Evolutionary conservation across 805 yeast genomes (phyloP), one percentile per base, ranked within the genome.

Genomic region (Kluyveromyces dobzhanskii): DNA sequence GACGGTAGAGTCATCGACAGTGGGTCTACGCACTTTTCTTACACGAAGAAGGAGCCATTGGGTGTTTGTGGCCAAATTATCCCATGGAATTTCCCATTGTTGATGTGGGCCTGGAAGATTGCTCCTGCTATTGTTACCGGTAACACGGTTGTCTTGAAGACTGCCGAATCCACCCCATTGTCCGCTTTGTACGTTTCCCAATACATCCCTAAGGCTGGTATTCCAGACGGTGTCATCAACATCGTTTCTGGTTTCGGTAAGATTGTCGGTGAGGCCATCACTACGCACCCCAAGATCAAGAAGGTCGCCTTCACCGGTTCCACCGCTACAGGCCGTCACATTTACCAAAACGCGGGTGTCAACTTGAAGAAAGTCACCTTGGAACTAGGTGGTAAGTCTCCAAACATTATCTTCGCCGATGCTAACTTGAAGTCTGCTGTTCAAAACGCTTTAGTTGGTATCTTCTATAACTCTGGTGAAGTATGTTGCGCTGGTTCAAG

Each of bases 331-430:
- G 97, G 97, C 58, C 82, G 84, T 62, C 66, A 65, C 53, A 84
- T 88, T 58, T 80, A 85, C 81, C 75, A 74, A 64, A 71, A 73
- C 44, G 88, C 95, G 45, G 85, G 94, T 47, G 78, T 76, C 45
- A 74, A 85, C 35, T 72, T 88, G 64, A 88, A 88, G 74, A 86
- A 84, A 64, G 85, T 87, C 47, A 88, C 97, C 32, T 73, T 88
- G 59, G 97, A 88, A 70, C 78, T 87, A 54, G 97, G 97, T 59
- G 97, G 97, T 60, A 88, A 88, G 70, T 87, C 96, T 25, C 95
- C 97, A 55, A 79, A 83, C 64, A 78, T 88, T 51, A 80, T 88
- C 36, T 86, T 83, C 58, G 79, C 80, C 56, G 97, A 88, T 59
- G 88, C 90, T 41, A 78, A 88, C 61, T 59, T 88, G 43, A 78